Base-by-base conservation (phyloP, 2,329 filamentous ascomycete genomes). In the Tetracladium maxilliforme region DNA sequence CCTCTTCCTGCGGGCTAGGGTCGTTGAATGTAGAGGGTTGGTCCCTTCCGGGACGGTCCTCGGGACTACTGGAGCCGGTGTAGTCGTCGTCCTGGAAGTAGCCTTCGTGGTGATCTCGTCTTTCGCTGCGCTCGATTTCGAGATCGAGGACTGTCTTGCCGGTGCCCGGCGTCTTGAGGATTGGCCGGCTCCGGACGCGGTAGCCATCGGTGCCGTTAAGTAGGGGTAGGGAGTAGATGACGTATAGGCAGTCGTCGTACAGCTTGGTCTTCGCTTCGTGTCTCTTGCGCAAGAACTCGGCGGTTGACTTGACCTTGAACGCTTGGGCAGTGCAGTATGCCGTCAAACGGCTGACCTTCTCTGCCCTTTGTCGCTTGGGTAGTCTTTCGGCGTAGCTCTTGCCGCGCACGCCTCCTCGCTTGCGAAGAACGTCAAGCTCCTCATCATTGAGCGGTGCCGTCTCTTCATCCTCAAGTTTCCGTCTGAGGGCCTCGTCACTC, bases 211-310 rank as follows among this genome's bases (percentile, higher is more conserved):
- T 70, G 2, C 87, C 90, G 3, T 82, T 78, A 27, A 95, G 60
- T 10, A 98, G 56, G 5, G 90, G 90, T 16, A 94, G 57, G 45
- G 94, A 86, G 49, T 98, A 98, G 23, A 93, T 87, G 14, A 77
- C 82, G 46, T 98, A 98, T 14, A 98, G 59, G 44, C 90, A 98
- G 49, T 98, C 90, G 48, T 98, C 90, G 51, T 98, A 98, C 5
- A 95, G 63, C 52, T 98, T 98, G 10, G 87, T 92, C 52, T 84
- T 78, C 2, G 86, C 87, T 16, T 79, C 75, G 52, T 98, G 90
- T 41, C 76, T 77, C 35, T 81, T 80, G 39, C 80, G 77, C 32
- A 94, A 61, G 45, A 98, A 98, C 17, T 81, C 71, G 10, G 86
- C 83, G n/a, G 84, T 83, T 14, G 75, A 69, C 39, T 79, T 77